phyloP scores from a whole-genome alignment of 2,329 filamentous ascomycete genomes.

The Epichloe sibirici region DNA sequence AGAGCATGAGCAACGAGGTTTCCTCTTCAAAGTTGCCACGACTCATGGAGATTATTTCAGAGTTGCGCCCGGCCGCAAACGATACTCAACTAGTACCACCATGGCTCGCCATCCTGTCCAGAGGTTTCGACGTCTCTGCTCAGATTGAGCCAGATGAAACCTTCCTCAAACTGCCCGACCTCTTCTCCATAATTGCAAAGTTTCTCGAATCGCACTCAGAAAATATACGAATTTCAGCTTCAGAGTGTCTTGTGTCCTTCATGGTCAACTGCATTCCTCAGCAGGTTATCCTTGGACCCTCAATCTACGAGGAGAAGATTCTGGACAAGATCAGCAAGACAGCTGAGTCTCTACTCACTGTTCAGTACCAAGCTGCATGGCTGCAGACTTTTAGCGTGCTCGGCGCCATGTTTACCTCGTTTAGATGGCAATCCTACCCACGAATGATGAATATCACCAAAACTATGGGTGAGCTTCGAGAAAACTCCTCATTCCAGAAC shows the following conservation, averaged over 20 bases:
- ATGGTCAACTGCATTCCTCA: slow-evolving; percentile 80
- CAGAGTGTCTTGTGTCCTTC: slow-evolving; percentile 89
- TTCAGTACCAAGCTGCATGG: slow-evolving; percentile 92
- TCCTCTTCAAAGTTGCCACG: slow-evolving; percentile 82
- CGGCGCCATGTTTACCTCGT: slow-evolving; percentile 71
- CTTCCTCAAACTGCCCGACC: slow-evolving; percentile 75
- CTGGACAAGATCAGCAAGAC: slow-evolving; percentile 68
- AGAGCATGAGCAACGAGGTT: slow-evolving; percentile 76
- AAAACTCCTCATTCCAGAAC: slow-evolving; percentile 76
- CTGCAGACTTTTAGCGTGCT: slow-evolving; percentile 87
- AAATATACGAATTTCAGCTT: slow-evolving; percentile 88
- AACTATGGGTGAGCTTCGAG: slow-evolving; percentile 73
- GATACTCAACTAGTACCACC: slow-evolving; percentile 90
- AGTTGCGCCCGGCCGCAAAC: slow-evolving; percentile 81
- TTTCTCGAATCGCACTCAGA: slow-evolving; percentile 81
- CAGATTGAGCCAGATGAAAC: slow-evolving; percentile 84
- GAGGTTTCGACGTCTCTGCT: slow-evolving; percentile 87
- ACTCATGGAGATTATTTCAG: slow-evolving; percentile 80
- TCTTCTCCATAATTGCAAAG: slow-evolving; percentile 67
- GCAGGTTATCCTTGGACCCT: slow-evolving; percentile 74
- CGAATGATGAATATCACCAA: slow-evolving; percentile 65
- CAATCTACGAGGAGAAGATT: slow-evolving; percentile 82
- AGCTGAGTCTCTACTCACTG: slow-evolving; percentile 63
- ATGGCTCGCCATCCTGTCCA: slow-evolving; percentile 90
- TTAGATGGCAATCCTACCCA: slow-evolving; percentile 75